phyloP scores from a whole-genome alignment of 805 yeast genomes.

The Schizosaccharomyces lindneri region DNA sequence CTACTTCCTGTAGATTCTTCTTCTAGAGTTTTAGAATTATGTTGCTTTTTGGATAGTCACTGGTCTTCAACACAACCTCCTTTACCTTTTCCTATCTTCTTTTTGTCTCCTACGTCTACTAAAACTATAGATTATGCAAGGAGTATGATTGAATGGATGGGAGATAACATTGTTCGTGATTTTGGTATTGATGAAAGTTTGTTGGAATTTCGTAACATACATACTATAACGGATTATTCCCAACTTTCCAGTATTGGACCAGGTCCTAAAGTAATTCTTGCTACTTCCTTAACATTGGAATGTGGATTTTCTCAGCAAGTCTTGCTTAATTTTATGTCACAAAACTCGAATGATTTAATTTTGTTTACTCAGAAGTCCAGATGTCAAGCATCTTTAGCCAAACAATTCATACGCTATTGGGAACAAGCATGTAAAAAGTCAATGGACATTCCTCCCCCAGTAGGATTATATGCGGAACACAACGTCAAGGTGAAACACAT shows the following conservation, averaged over 20 bases:
- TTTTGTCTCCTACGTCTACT: slow-evolving; percentile 57
- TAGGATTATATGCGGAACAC: slow-evolving; percentile 2
- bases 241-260: not conserved
- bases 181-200: slow-evolving; percentile 29
- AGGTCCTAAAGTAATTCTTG: slow-evolving; percentile 49
- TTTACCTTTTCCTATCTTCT: slow-evolving; percentile 29
- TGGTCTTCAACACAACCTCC: slow-evolving; percentile 20
- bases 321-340: slow-evolving; percentile 15
- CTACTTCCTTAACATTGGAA: slow-evolving; percentile 40
- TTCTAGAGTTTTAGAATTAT: slow-evolving; percentile 57
- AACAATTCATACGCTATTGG: not conserved
- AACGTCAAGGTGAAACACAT: slow-evolving; percentile 12
- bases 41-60: slow-evolving; percentile 47
- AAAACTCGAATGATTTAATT: not conserved
- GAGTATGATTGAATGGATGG: slow-evolving; percentile 89
- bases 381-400: slow-evolving; percentile 2
- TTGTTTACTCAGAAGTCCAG: slow-evolving; percentile 1
- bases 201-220: slow-evolving; percentile 25
- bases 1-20: slow-evolving; percentile 61
- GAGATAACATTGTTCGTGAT: slow-evolving; percentile 54
- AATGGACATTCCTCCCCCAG: not conserved
- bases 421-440: not conserved
- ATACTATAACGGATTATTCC: not conserved
- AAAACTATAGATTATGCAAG: slow-evolving; percentile 59
- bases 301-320: slow-evolving; percentile 29